Conservation (phyloP, 73 alveolate genomes). For the Paramecium sonneborni region DNA sequence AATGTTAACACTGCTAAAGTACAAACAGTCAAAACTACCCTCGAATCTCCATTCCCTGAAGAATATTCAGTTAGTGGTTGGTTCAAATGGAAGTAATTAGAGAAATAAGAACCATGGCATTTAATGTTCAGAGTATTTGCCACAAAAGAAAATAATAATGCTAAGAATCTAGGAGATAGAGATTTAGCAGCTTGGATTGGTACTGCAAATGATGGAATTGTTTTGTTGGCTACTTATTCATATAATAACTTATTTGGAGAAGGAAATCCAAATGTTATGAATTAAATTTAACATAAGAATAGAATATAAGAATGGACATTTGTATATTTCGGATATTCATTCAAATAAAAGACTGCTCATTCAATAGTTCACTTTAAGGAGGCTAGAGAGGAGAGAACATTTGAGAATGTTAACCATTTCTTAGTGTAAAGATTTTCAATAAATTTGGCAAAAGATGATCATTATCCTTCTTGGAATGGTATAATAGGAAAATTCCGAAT, state of each 20-base stretch:
- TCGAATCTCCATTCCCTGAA: constrained; percentile 39
- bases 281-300: constrained; percentile 4
- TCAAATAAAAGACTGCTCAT: constrained; percentile 44
- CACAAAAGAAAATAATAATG: constrained; percentile 43
- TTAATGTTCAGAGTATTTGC: constrained; percentile 38
- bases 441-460: not conserved
- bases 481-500: constrained; percentile 5
- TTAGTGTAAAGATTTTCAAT: constrained; percentile 26
- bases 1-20: not conserved
- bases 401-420: constrained; percentile 43
- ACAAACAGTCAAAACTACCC: not conserved
- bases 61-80: constrained; percentile 51
- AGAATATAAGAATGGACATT: constrained; percentile 3
- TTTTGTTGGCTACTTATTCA: constrained; percentile 20
- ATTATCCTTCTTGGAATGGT: constrained; percentile 54
- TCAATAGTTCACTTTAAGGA: constrained; percentile 16
- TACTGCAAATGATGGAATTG: constrained; percentile 37
- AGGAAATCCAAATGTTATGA: constrained; percentile 41
- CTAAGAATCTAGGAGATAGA: constrained; percentile 49
- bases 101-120: constrained; percentile 58
- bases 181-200: constrained; percentile 53
- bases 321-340: constrained; percentile 36
- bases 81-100: constrained; percentile 48
- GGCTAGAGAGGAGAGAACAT: constrained; percentile 45
- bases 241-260: constrained; percentile 51